phyloP scores from a whole-genome alignment of 1,284 basidiomycete genomes.

The Hymenochaete sp. region DNA sequence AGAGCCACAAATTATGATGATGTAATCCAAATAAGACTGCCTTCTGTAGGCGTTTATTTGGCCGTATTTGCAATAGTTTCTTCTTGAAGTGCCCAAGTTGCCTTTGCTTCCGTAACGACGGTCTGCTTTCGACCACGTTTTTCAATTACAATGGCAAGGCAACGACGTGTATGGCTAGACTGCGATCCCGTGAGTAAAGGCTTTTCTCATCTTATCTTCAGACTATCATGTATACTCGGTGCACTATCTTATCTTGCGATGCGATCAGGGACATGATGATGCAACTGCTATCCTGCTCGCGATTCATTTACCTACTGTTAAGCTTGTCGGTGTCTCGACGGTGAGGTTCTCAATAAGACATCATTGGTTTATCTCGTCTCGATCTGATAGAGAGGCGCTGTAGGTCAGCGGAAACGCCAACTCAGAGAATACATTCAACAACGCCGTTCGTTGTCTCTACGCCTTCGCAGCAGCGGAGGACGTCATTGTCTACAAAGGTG shows the following conservation, averaged over 20 bases:
- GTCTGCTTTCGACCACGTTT: too few species aligned
- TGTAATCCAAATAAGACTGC: neutral
- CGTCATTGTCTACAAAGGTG: constrained; percentile 61
- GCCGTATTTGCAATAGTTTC: neutral
- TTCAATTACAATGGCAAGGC: too few species aligned
- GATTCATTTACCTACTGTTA: constrained; percentile 50
- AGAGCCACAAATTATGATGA: too few species aligned
- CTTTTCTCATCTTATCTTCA: too few species aligned
- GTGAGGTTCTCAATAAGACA: constrained; percentile 31
- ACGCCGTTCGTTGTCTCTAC: constrained; percentile 64
- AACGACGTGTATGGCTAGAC: constrained; percentile 43
- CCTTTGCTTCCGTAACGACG: neutral
- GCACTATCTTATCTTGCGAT: too few species aligned
- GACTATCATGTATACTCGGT: too few species aligned
- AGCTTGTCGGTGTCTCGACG: constrained; percentile 72
- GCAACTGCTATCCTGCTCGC: constrained; percentile 74
- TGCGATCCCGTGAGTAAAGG: constrained; percentile 50
- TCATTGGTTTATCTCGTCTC: constrained; percentile 1
- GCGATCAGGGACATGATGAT: constrained; percentile 74
- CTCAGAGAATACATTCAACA: constrained; percentile 52
- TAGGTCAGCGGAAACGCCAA: constrained; percentile 74
- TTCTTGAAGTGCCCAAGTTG: neutral
- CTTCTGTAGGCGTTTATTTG: constrained; percentile 9
- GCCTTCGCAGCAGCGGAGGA: constrained; percentile 54
- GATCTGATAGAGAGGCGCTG: neutral